A percentile compares a stretch with the other conserved stretches of the same genome.
Evolutionary conservation across 139 green algal genomes (phyloP).

Genomic region (Haematococcus lacustris): DNA sequence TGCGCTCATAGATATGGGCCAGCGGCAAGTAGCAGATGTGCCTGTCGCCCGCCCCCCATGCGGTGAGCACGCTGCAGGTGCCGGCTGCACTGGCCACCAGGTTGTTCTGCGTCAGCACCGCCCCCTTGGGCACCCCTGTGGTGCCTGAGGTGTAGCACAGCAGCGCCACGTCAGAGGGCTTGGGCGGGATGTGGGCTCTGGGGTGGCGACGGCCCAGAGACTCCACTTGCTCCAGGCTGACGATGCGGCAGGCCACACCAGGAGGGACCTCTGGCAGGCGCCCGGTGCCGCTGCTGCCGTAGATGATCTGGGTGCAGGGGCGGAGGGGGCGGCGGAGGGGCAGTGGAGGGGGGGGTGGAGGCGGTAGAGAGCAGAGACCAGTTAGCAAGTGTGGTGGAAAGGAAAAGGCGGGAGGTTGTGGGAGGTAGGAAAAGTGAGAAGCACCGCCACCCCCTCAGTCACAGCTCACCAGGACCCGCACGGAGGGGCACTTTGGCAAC

Average conservation of each 20-base stretch:
- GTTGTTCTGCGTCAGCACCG: constrained; percentile 73
- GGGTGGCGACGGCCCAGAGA: constrained; percentile 59
- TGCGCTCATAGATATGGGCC: constrained; percentile 91
- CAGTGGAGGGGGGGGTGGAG: too few relatives aligned
- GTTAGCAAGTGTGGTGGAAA: too few relatives aligned
- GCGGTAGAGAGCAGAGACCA: too few relatives aligned
- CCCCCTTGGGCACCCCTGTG: constrained; percentile 82
- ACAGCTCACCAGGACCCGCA: constrained; percentile 78
- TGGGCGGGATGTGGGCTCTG: constrained; percentile 69
- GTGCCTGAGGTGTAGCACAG: constrained; percentile 96
- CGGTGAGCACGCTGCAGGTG: constrained; percentile 23
- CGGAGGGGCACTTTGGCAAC: constrained; percentile 59
- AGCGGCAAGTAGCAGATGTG: constrained; percentile 89
- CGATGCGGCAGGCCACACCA: constrained; percentile 26
- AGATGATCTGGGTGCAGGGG: too few relatives aligned
- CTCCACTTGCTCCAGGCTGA: constrained; percentile 60
- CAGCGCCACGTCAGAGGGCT: constrained; percentile 71
- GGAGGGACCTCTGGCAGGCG: constrained; percentile 44
- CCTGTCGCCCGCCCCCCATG: constrained; percentile 41
- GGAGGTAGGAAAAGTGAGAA: too few relatives aligned
- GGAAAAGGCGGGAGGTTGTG: too few relatives aligned
- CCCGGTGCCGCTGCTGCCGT: constrained; percentile 9
- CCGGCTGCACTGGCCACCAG: constrained; percentile 69
- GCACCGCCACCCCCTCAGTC: too few relatives aligned
- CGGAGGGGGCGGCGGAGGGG: too few relatives aligned